phyloP scores from a whole-genome alignment of 176 grass and related monocot species.

The Rhynchospora pubera region DNA sequence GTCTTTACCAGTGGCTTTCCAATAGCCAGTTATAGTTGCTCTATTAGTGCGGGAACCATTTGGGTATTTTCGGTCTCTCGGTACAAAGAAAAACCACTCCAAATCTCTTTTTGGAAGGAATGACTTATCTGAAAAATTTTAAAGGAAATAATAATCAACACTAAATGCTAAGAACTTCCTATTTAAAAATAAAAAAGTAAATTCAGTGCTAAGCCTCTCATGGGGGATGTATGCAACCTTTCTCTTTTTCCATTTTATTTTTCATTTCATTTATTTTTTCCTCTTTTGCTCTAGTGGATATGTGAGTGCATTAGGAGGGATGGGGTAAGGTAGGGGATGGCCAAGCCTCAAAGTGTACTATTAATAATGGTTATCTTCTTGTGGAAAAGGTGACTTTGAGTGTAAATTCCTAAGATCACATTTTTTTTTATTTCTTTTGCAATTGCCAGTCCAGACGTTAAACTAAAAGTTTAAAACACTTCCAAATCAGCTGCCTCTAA shows the following conservation, averaged over 20 bases:
- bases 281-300: background rate
- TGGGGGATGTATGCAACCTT: background rate
- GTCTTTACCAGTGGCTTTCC: constrained; percentile 37
- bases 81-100: constrained; percentile 40
- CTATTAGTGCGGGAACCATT: constrained; percentile 36
- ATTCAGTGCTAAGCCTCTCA: background rate
- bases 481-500: background rate
- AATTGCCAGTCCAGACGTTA: background rate
- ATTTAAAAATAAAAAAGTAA: background rate
- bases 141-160: background rate
- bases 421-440: background rate
- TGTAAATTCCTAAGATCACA: background rate
- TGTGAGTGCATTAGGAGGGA: background rate
- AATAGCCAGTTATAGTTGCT: constrained; percentile 31
- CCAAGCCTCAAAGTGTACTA: background rate
- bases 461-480: background rate
- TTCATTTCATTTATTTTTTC: background rate
- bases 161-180: background rate
- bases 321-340: too few relatives aligned
- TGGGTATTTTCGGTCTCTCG: constrained; percentile 33
- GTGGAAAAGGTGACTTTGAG: background rate
- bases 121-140: constrained; percentile 29
- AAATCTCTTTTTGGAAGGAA: constrained; percentile 34
- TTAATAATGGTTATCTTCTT: background rate
- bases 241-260: background rate